phyloP scores from a whole-genome alignment of 1,139 yeast species.

The Candida tropicalis region DNA sequence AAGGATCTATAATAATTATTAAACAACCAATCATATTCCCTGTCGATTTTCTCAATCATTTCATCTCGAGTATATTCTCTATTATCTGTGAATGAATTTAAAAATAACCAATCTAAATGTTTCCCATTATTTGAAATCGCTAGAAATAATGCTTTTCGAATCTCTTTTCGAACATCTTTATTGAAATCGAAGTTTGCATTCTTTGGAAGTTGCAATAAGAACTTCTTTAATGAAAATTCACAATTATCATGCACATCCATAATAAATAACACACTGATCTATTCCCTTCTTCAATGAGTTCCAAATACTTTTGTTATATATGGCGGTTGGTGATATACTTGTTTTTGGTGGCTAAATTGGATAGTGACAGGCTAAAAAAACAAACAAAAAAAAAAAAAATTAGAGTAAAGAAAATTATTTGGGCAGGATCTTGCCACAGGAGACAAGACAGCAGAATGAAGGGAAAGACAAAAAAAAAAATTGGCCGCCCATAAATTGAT shows the following conservation, averaged over 20 bases:
- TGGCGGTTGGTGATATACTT: neutral
- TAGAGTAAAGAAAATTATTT: no score
- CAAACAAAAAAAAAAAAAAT: constrained; percentile 2
- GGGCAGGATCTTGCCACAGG: neutral
- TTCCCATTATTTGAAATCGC: constrained; percentile 55
- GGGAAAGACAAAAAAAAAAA: no score
- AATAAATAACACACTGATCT: neutral
- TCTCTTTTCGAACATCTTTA: constrained; percentile 35
- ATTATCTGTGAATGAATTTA: constrained; percentile 26
- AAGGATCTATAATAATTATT: constrained; percentile 30
- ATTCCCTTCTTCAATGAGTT: neutral
- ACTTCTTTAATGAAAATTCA: constrained; percentile 21
- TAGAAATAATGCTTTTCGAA: constrained; percentile 53
- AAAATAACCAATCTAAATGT: constrained; percentile 53
- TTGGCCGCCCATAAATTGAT: no score
- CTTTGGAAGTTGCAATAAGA: constrained; percentile 38
- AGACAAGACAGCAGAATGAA: neutral
- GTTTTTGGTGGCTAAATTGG: constrained; percentile 8
- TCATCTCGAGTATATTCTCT: constrained; percentile 10
- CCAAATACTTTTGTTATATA: no score
- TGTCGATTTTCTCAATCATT: constrained; percentile 27
- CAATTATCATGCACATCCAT: constrained; percentile 11
- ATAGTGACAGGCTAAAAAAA: no score
- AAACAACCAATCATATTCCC: constrained; percentile 41
- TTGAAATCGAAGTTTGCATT: constrained; percentile 37